Percentiles rank a stretch among this genome's conserved stretches.
Evolutionary conservation across 305 asterid species (phyloP).

Genomic region (Withania somnifera): DNA sequence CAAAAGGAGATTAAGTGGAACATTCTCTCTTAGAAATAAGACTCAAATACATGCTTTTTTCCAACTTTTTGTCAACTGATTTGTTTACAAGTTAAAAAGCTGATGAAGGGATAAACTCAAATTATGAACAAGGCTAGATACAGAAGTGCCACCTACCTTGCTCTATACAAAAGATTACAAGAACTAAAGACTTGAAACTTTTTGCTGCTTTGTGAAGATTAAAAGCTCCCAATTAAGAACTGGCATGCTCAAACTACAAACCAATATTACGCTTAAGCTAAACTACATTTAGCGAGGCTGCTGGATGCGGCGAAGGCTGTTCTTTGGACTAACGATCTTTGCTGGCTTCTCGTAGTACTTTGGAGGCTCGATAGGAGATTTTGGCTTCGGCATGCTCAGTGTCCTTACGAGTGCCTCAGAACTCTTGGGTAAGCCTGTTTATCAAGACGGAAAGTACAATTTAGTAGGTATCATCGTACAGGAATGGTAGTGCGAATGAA

Average conservation of each 20-base stretch:
- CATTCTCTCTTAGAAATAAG: neutral
- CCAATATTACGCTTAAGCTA: neutral
- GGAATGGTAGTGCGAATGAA: neutral
- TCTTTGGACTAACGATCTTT: conserved; percentile 47
- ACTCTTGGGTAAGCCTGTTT: conserved; percentile 27
- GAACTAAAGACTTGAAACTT: neutral
- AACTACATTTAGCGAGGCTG: conserved; percentile 64
- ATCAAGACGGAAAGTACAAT: neutral
- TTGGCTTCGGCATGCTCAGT: conserved; percentile 22
- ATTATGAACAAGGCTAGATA: conserved; percentile 5
- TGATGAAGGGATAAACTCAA: neutral
- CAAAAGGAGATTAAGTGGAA: neutral
- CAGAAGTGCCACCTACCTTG: conserved; percentile 8
- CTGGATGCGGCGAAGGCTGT: conserved; percentile 84
- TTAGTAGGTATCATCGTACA: neutral
- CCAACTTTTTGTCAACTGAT: neutral
- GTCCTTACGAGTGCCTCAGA: conserved; percentile 30
- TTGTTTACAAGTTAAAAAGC: neutral
- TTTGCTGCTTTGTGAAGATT: neutral
- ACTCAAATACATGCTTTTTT: neutral
- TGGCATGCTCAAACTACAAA: conserved; percentile 4
- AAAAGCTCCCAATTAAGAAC: neutral
- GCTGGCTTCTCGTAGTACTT: conserved; percentile 62
- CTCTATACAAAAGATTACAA: conserved; percentile 8
- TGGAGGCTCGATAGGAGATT: conserved; percentile 25